phyloP scores from a whole-genome alignment of 2,329 filamentous ascomycete genomes.

The Epichloe festucae region DNA sequence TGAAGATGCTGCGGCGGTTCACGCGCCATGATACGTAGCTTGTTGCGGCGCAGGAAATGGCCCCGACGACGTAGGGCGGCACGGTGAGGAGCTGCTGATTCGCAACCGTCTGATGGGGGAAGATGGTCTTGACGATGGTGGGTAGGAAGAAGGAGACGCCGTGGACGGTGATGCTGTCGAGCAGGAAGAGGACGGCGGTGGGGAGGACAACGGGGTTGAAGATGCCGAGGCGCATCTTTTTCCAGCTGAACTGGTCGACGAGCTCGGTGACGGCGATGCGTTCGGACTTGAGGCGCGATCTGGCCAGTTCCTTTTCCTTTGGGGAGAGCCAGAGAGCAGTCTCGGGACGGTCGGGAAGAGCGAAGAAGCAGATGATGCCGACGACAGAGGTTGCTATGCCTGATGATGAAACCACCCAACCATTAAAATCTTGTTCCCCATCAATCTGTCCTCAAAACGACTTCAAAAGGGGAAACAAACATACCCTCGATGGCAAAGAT shows the following conservation, averaged over 20 bases:
- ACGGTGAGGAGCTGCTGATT: conserved; percentile 57
- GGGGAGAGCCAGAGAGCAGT: conserved; percentile 51
- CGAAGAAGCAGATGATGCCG: conserved; percentile 43
- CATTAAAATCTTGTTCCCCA: neutral
- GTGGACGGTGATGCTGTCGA: conserved; percentile 60
- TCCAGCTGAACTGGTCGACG: conserved; percentile 42
- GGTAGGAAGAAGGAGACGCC: conserved; percentile 60
- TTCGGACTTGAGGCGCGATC: conserved; percentile 45
- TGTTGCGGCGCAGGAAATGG: conserved; percentile 46
- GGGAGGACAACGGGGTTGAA: conserved; percentile 41
- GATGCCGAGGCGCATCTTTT: conserved; percentile 48
- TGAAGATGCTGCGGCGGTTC: conserved; percentile 46
- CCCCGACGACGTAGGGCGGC: conserved; percentile 55
- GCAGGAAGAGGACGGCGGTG: conserved; percentile 46
- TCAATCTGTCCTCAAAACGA: neutral
- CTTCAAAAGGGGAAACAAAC: neutral
- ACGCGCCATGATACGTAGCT: conserved; percentile 46
- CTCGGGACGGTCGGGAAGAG: conserved; percentile 52
- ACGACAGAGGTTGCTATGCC: conserved; percentile 45
- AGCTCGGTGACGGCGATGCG: conserved; percentile 45
- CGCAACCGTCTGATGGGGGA: conserved; percentile 42
- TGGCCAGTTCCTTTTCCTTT: conserved; percentile 50
- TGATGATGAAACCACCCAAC: neutral
- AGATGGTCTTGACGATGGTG: conserved; percentile 58
- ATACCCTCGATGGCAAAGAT: conserved; percentile 52